Base-by-base conservation (phyloP, 1,284 basidiomycete species). In the Cryptococcus sp. region DNA sequence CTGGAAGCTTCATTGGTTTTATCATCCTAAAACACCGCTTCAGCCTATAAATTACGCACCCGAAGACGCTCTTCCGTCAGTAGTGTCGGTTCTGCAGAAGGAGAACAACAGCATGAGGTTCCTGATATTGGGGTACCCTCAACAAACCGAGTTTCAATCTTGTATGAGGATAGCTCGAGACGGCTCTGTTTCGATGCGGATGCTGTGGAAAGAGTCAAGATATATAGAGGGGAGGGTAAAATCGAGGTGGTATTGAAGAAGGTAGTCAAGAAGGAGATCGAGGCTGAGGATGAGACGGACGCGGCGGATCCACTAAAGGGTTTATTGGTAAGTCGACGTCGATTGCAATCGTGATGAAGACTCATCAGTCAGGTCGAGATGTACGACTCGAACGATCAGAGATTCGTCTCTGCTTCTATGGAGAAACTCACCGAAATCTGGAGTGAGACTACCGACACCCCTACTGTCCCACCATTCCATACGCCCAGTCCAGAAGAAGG, bases 131-230 rank as follows among this genome's bases (percentile, higher is more conserved):
- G 13, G 41, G 52, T 53, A 53, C 64, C 65, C 4, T 62, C 58
- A 3, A 58, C 51, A 38, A 64, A 64, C 43, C 50, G 60, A 47
- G 36, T 59, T 50, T 68, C 52, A 79, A 83, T 67, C 72, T 87
- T 95, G 0, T 98, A 95, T 74, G 91, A 92, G 58, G 86, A 87
- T 44, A 90, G 90, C 49, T 86, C 86, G 55, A 82, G 90, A 55
- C 83, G 95, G 38, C 81, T 98, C 47, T 87, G 94, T 32, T 82
- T 98, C 58, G 89, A 98, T 73, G 88, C 94, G 3, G 86, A 88
- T 57, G 84, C 89, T 30, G 89, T 97, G 37, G 84, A 89, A 46
- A 83, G 82, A 56, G 81, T 98, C 55, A 86, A 83, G 64, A 83
- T 98, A 11, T 87, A 84, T 77, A 83, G 95, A 50, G 81, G 82